Conservation (phyloP, 148 eudicot species). For the Rhododendron vialii region DNA sequence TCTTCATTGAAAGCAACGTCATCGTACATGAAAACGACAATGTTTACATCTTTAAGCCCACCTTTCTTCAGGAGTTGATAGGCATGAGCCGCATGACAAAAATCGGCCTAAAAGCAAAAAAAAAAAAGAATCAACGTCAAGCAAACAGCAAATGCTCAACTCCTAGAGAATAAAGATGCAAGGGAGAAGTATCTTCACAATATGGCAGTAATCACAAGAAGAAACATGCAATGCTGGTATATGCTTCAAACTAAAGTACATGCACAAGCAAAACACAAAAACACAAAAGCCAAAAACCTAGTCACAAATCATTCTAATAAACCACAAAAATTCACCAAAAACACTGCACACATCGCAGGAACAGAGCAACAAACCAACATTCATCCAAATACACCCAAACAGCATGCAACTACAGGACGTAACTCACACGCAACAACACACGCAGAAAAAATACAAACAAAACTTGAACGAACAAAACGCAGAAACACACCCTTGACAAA, state of each 20-base stretch:
- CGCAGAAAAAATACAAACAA: too few species aligned
- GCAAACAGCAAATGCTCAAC: neutral
- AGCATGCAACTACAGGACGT: too few species aligned
- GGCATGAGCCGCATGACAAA: constrained; percentile 33
- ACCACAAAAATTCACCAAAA: too few species aligned
- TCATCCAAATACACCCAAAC: too few species aligned
- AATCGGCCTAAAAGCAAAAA: constrained; percentile 49
- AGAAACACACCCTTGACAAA: too few species aligned
- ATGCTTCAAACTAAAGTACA: neutral
- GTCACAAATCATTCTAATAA: too few species aligned
- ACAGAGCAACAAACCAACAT: too few species aligned
- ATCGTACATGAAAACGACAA: neutral
- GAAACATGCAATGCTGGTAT: neutral
- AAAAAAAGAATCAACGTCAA: neutral
- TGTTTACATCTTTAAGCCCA: constrained; percentile 56
- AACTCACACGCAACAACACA: too few species aligned
- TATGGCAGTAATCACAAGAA: neutral
- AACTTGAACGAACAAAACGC: too few species aligned
- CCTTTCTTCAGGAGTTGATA: constrained; percentile 54
- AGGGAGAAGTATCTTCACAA: neutral
- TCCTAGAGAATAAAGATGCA: neutral
- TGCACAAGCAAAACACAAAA: too few species aligned
- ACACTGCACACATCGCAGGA: too few species aligned
- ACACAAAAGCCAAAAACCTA: too few species aligned
- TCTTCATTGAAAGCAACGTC: constrained; percentile 12